A percentile compares a stretch with the other conserved stretches of the same genome.
Evolutionary conservation across 2,329 filamentous ascomycete species (phyloP).

Genomic region (Kalaharituber pfeilii): DNA sequence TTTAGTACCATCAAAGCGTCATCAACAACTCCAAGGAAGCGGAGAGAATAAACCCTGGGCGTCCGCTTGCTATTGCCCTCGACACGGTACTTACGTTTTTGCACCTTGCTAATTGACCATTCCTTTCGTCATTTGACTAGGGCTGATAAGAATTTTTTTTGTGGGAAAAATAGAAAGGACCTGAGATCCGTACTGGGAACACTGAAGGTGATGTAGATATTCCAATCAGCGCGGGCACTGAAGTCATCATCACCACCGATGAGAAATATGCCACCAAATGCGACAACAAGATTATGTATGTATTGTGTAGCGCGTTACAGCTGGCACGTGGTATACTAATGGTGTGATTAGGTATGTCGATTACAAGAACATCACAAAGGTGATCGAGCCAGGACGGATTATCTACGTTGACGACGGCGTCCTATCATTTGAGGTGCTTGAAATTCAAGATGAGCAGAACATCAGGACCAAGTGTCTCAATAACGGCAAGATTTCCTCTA

Average conservation of each 20-base stretch:
- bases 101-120: neutral
- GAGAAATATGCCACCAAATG: slow-evolving; percentile 72
- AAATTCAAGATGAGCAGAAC: slow-evolving; percentile 75
- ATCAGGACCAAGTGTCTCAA: slow-evolving; percentile 76
- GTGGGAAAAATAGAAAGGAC: slow-evolving; percentile 42
- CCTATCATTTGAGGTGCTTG: slow-evolving; percentile 83
- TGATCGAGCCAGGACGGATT: slow-evolving; percentile 74
- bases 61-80: slow-evolving; percentile 87
- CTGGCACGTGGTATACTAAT: neutral
- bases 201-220: slow-evolving; percentile 53
- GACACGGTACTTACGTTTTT: slow-evolving; percentile 35
- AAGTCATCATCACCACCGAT: slow-evolving; percentile 94
- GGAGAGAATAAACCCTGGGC: slow-evolving; percentile 57
- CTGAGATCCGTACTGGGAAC: slow-evolving; percentile 73
- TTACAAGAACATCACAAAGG: slow-evolving; percentile 99
- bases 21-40: slow-evolving; percentile 89
- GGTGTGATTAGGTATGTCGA: slow-evolving; percentile 63
- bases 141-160: too few species aligned
- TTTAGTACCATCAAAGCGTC: slow-evolving; percentile 84
- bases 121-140: neutral
- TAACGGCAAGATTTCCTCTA: slow-evolving; percentile 96
- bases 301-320: slow-evolving; percentile 11
- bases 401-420: slow-evolving; percentile 99
- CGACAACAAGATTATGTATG: slow-evolving; percentile 86
- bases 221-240: slow-evolving; percentile 62